Evolutionary conservation across 305 asterid species (phyloP).

Genomic region (Fraxinus platypoda): DNA sequence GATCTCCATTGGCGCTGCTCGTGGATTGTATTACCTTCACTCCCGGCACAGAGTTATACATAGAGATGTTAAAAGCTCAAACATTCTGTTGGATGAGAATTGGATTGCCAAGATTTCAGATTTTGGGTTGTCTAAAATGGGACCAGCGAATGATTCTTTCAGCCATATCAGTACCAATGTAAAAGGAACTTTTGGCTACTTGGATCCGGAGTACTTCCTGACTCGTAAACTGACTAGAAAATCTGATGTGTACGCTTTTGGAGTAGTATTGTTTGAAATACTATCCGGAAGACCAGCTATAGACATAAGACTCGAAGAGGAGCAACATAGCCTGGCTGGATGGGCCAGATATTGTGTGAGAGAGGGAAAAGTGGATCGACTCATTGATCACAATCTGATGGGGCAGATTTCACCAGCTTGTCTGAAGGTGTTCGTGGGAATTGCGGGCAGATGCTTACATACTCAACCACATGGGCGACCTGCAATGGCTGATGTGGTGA

Average conservation of each 20-base stretch:
- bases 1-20: constrained; percentile 61
- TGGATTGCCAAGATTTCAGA: constrained; percentile 76
- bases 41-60: constrained; percentile 57
- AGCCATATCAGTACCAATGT: constrained; percentile 60
- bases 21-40: constrained; percentile 66
- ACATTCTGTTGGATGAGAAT: constrained; percentile 64
- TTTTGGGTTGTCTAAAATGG: constrained; percentile 72
- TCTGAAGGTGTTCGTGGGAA: constrained; percentile 50
- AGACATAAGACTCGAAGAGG: constrained; percentile 48
- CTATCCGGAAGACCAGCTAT: constrained; percentile 63
- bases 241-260: constrained; percentile 70
- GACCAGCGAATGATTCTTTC: constrained; percentile 49
- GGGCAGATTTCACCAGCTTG: constrained; percentile 51
- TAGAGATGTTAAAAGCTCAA: constrained; percentile 68
- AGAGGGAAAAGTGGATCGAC: constrained; percentile 50
- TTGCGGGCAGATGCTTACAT: constrained; percentile 60
- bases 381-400: constrained; percentile 43
- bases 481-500: constrained; percentile 60
- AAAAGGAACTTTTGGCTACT: constrained; percentile 65
- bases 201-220: constrained; percentile 60
- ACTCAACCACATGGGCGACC: constrained; percentile 61
- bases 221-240: constrained; percentile 54
- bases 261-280: constrained; percentile 67
- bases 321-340: constrained; percentile 54
- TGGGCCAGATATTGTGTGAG: constrained; percentile 65